Percentiles rank a stretch among this genome's conserved stretches.
phyloP scores from a whole-genome alignment of 2,329 filamentous ascomycete species.

The Fusarium brachygibbosum region DNA sequence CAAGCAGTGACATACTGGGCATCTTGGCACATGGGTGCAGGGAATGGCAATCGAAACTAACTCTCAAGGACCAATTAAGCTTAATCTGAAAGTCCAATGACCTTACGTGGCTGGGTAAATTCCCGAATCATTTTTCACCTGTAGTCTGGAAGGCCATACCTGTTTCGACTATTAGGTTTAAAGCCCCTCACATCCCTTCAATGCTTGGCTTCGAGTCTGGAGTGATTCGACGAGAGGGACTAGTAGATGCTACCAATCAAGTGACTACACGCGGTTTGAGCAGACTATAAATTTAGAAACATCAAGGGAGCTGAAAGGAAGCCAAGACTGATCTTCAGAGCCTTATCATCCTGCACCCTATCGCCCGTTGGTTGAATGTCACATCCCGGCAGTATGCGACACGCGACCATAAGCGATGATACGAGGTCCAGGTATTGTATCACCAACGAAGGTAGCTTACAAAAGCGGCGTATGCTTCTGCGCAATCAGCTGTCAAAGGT shows the following conservation, averaged over 20 bases:
- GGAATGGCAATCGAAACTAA: background rate
- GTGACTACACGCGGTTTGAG: background rate
- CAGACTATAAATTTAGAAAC: background rate
- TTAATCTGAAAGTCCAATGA: constrained; percentile 3
- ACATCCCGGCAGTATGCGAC: background rate
- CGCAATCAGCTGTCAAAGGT: too few relatives aligned
- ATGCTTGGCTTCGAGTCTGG: background rate
- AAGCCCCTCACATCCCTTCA: background rate
- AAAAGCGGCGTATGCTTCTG: too few relatives aligned
- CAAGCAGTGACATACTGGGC: constrained; percentile 4
- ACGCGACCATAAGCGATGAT: background rate
- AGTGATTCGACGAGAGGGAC: background rate
- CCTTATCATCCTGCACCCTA: background rate
- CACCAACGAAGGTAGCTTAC: too few relatives aligned
- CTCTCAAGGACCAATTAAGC: constrained; percentile 4
- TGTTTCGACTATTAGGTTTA: background rate
- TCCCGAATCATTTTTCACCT: background rate
- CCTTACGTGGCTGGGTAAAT: background rate
- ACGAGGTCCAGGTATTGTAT: too few relatives aligned
- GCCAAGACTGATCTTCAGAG: background rate
- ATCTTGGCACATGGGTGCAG: background rate
- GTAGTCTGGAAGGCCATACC: background rate
- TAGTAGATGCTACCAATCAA: background rate
- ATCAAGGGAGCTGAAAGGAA: background rate
- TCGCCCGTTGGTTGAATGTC: too few relatives aligned